Evolutionary conservation across 345 rosid species (phyloP).

Genomic region (Rhodamnia argentea): DNA sequence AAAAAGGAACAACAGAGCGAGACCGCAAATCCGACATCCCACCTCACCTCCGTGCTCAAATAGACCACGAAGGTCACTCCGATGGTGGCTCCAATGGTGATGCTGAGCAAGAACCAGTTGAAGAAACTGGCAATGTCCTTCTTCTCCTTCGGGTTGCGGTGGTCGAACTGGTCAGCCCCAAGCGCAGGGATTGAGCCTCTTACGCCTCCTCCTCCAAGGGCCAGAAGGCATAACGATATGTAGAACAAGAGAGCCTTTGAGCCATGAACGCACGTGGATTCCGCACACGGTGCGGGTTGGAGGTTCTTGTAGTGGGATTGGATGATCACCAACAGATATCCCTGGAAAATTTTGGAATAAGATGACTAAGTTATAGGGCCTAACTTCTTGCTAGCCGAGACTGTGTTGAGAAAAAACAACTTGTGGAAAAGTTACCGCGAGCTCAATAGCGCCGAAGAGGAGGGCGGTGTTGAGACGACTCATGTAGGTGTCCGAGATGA

Average conservation of each 20-base stretch:
- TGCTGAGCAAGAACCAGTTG: conserved; percentile 20
- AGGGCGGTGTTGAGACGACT: conserved; percentile 15
- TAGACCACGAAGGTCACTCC: conserved; percentile 18
- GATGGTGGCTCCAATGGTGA: conserved; percentile 13
- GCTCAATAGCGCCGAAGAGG: conserved; percentile 5
- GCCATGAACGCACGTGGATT: conserved; percentile 12
- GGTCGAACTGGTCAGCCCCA: conserved; percentile 19
- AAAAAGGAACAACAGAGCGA: conserved; percentile 8
- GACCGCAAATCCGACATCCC: conserved; percentile 13
- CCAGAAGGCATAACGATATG: conserved; percentile 8
- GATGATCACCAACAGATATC: conserved; percentile 11
- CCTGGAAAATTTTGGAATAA: not conserved
- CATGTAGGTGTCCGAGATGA: conserved; percentile 16
- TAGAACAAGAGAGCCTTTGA: conserved; percentile 13
- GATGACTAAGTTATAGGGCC: not conserved
- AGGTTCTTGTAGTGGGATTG: conserved; percentile 13
- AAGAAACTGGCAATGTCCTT: conserved; percentile 17
- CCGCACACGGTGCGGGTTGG: conserved; percentile 11
- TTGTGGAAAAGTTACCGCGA: not conserved
- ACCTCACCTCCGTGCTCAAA: conserved; percentile 3
- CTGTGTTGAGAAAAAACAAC: not conserved
- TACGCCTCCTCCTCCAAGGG: conserved; percentile 21
- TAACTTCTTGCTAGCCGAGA: not conserved
- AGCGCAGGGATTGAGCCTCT: conserved; percentile 14
- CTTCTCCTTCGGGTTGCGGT: conserved; percentile 6